Percentiles rank a stretch among this genome's conserved stretches.
phyloP scores from a whole-genome alignment of 345 rosid species.

The Turnera subulata region DNA sequence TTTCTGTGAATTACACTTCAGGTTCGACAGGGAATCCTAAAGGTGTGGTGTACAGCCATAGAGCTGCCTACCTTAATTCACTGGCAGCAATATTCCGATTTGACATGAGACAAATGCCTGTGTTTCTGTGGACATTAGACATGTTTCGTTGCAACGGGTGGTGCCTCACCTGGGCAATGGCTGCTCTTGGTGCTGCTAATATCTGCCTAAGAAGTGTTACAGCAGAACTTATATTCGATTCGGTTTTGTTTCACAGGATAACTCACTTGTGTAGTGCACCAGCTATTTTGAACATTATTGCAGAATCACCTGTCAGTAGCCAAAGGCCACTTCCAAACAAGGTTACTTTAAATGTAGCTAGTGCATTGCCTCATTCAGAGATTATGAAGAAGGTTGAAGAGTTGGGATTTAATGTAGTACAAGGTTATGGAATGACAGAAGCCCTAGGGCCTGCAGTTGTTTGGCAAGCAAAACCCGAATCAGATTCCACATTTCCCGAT shows the following conservation, averaged over 20 bases:
- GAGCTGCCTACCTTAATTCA: slow-evolving; percentile 51
- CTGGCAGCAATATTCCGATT: slow-evolving; percentile 30
- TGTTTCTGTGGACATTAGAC: slow-evolving; percentile 57
- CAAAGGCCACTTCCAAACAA: slow-evolving; percentile 11
- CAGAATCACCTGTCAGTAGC: slow-evolving; percentile 5
- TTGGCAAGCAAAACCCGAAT: slow-evolving; percentile 29
- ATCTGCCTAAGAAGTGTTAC: slow-evolving; percentile 42
- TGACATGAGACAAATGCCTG: slow-evolving; percentile 29
- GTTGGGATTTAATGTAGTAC: slow-evolving; percentile 38
- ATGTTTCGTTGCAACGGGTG: slow-evolving; percentile 74
- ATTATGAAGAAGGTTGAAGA: slow-evolving; percentile 28
- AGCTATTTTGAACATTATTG: slow-evolving; percentile 33
- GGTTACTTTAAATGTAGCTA: slow-evolving; percentile 39
- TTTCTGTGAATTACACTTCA: slow-evolving; percentile 51
- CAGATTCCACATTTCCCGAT: not conserved
- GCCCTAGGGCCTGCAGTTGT: slow-evolving; percentile 43
- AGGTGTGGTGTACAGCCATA: slow-evolving; percentile 52
- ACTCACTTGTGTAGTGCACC: slow-evolving; percentile 52
- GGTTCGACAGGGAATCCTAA: slow-evolving; percentile 60
- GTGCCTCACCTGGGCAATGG: slow-evolving; percentile 59
- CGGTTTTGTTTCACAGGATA: slow-evolving; percentile 31
- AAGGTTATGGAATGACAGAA: slow-evolving; percentile 63
- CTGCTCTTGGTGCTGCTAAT: slow-evolving; percentile 49
- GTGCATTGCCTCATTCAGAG: slow-evolving; percentile 22
- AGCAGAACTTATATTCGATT: slow-evolving; percentile 27